These are phyloP conservation scores for Aegilops umbellulata DNA, from an alignment of 176 grass and related monocot genomes.

Conservation along the genomic window DNA sequence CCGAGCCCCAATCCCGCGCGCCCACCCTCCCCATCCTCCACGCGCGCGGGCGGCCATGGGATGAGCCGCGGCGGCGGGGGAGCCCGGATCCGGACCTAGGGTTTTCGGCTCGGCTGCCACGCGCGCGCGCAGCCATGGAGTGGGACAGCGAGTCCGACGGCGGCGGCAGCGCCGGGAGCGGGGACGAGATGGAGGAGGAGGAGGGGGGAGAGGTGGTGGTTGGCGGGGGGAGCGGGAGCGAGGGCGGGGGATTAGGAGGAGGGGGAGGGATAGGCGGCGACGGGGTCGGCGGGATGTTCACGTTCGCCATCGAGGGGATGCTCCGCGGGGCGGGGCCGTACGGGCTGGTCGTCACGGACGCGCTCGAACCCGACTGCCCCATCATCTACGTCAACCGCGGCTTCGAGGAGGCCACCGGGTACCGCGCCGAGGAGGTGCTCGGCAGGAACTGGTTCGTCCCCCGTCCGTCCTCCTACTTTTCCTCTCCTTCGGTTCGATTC, in stretches of 20 bases:
- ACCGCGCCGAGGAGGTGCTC: slow-evolving; percentile 96
- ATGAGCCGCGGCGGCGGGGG: slow-evolving; percentile 19
- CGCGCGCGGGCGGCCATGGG: slow-evolving; percentile 27
- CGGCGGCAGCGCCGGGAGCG: slow-evolving; percentile 40
- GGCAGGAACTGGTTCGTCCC: slow-evolving; percentile 88
- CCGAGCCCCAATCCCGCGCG: slow-evolving; percentile 31
- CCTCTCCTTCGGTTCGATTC: not conserved
- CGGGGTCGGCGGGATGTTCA: slow-evolving; percentile 46
- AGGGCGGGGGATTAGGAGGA: not conserved
- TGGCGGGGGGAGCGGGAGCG: not conserved
- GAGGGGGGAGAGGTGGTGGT: slow-evolving; percentile 10
- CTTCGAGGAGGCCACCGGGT: slow-evolving; percentile 84
- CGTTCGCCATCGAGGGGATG: slow-evolving; percentile 81
- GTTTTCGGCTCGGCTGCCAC: slow-evolving; percentile 18
- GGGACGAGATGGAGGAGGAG: slow-evolving; percentile 45
- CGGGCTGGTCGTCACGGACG: slow-evolving; percentile 86
- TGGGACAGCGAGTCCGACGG: slow-evolving; percentile 93
- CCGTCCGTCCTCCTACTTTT: not conserved
- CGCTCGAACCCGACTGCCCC: slow-evolving; percentile 84
- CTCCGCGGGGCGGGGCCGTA: slow-evolving; percentile 57
- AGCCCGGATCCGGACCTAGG: slow-evolving; percentile 56
- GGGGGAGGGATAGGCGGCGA: not conserved
- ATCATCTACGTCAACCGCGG: slow-evolving; percentile 98
- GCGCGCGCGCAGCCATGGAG: slow-evolving; percentile 52
- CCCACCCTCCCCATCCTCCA: not conserved